Conservation (phyloP, 2,329 filamentous ascomycete species). For the Ceratocystis ficicola region DNA sequence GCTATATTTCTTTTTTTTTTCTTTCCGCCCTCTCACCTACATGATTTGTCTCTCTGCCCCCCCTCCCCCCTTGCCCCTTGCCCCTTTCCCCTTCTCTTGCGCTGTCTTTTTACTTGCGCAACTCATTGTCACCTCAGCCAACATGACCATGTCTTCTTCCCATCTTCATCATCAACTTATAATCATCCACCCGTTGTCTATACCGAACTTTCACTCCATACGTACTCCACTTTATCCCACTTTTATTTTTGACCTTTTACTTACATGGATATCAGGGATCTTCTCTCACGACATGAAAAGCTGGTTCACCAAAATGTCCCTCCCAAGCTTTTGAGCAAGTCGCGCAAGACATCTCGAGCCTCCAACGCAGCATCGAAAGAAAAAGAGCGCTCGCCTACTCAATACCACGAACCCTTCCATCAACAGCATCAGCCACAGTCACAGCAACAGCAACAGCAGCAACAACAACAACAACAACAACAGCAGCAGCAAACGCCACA, state of each 20-base stretch:
- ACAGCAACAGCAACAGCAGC: not conserved
- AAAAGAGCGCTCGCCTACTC: constrained; percentile 8
- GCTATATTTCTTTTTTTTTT: not conserved
- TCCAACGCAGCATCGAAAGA: not conserved
- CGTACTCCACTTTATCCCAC: not conserved
- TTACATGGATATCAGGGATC: constrained; percentile 54
- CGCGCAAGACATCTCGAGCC: constrained; percentile 40
- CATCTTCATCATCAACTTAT: not conserved
- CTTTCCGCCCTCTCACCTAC: not conserved
- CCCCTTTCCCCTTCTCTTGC: not conserved
- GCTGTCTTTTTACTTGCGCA: not conserved
- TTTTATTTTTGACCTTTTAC: constrained; percentile 25
- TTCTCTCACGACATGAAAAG: constrained; percentile 52
- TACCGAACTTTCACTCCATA: not conserved
- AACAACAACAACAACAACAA: not conserved
- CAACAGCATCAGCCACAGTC: constrained; percentile 1
- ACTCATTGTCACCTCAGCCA: not conserved
- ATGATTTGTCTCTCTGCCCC: not conserved
- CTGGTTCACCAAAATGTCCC: constrained; percentile 46
- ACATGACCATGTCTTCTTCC: not conserved
- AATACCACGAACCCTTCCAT: constrained; percentile 7
- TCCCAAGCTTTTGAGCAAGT: constrained; percentile 26
- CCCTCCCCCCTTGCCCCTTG: not conserved
- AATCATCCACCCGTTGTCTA: not conserved
- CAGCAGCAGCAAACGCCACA: constrained; percentile 1